Conservation (phyloP, 1,284 basidiomycete genomes). For the Mycena sp. region DNA sequence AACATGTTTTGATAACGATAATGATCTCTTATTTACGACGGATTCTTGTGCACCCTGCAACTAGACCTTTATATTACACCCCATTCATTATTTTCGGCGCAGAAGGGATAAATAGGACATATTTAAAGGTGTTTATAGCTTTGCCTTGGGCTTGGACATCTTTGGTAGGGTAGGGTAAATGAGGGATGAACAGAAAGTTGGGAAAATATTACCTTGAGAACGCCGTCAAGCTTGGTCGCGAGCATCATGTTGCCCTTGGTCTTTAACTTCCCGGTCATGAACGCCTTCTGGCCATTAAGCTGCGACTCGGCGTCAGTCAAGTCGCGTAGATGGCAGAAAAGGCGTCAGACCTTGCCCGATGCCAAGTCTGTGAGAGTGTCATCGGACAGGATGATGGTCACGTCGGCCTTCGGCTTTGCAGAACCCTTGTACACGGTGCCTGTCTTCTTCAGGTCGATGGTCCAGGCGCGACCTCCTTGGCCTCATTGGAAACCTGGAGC, state of each 20-base stretch:
- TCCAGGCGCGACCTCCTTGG: constrained; percentile 86
- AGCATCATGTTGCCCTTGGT: constrained; percentile 90
- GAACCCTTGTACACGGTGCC: constrained; percentile 84
- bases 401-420: constrained; percentile 79
- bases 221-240: constrained; percentile 85
- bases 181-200: not conserved
- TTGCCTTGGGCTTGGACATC: constrained; percentile 47
- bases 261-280: constrained; percentile 93
- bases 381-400: constrained; percentile 81
- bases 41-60: constrained; percentile 23
- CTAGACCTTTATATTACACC: constrained; percentile 13
- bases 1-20: constrained; percentile 61
- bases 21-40: constrained; percentile 8
- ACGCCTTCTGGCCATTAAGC: constrained; percentile 92
- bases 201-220: constrained; percentile 72
- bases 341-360: constrained; percentile 65
- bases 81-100: constrained; percentile 23
- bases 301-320: constrained; percentile 36
- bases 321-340: not conserved
- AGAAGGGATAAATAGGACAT: constrained; percentile 18
- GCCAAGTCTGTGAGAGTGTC: constrained; percentile 75
- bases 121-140: constrained; percentile 38
- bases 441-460: constrained; percentile 96
- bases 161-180: constrained; percentile 32
- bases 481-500: constrained; percentile 83